Evolutionary conservation across 257 asterid genomes (phyloP).

Genomic region (Solanum sejunctum): DNA sequence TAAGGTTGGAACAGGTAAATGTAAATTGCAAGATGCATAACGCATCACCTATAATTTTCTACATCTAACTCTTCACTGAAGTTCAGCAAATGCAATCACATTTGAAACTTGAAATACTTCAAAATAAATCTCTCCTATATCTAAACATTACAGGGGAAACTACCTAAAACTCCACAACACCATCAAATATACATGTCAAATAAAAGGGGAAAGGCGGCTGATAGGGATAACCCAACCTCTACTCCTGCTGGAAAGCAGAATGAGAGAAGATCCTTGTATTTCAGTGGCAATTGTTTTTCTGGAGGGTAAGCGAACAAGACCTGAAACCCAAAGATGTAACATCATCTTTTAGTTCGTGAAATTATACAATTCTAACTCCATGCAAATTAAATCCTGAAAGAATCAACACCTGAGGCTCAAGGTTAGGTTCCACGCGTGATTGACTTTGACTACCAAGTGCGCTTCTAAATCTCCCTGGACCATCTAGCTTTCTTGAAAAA

Average conservation of each 20-base stretch:
- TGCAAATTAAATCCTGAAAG: background rate
- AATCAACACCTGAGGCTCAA: constrained; percentile 88
- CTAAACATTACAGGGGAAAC: background rate
- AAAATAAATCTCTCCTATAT: background rate
- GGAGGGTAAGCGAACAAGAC: constrained; percentile 98
- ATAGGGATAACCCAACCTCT: constrained; percentile 45
- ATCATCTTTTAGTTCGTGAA: background rate
- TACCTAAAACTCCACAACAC: background rate
- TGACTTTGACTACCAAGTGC: constrained; percentile 70
- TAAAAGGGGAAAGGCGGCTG: background rate
- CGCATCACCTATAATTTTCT: background rate
- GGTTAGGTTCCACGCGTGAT: constrained; percentile 85
- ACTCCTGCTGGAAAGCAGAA: constrained; percentile 97
- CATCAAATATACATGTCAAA: background rate
- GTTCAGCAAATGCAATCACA: background rate
- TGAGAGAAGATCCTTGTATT: constrained; percentile 92
- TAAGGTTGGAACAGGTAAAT: background rate
- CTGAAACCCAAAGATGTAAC: constrained; percentile 37
- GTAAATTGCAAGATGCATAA: background rate
- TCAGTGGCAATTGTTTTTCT: constrained; percentile 86
- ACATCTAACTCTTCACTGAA: background rate
- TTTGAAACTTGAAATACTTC: background rate
- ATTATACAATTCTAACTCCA: background rate
- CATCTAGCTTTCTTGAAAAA: constrained; percentile 70
- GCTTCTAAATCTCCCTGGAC: constrained; percentile 69